These are phyloP conservation scores for Phytophthora sp. DNA, from an alignment of 352 stramenopile species.

Conservation along the genomic window DNA sequence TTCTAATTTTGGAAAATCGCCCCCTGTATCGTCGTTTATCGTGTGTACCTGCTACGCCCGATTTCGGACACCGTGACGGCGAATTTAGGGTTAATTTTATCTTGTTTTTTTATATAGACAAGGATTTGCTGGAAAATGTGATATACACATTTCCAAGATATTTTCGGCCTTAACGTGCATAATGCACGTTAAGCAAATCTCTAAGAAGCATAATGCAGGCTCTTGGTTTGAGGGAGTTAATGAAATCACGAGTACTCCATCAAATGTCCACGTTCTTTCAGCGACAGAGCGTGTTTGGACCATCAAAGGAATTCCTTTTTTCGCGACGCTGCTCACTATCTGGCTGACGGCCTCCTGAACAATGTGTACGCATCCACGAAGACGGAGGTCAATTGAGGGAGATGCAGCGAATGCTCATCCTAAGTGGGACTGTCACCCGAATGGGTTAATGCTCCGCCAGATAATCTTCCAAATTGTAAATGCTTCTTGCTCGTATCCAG, in stretches of 20 bases:
- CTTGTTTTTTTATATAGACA: background rate
- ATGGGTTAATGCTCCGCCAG: background rate
- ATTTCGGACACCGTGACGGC: background rate
- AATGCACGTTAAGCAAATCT: background rate
- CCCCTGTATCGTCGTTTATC: background rate
- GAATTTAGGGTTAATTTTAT: too few species aligned
- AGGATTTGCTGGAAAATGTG: too few species aligned
- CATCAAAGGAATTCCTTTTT: too few species aligned
- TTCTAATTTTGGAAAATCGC: background rate
- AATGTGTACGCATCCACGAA: background rate
- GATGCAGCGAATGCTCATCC: constrained; percentile 1
- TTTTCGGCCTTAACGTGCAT: background rate
- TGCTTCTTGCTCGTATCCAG: background rate
- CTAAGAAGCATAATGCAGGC: background rate
- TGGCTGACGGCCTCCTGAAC: background rate
- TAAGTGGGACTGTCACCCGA: background rate
- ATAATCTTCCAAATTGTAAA: background rate
- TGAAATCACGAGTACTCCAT: too few species aligned
- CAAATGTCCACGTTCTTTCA: too few species aligned
- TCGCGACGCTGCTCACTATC: background rate
- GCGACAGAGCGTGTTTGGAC: too few species aligned
- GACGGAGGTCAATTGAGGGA: background rate
- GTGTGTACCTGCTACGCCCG: background rate
- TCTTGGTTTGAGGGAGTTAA: background rate
- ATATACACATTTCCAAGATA: background rate